Percentiles rank a stretch among this genome's conserved stretches.
Conservation (phyloP, 73 alveolate genomes). For the Paramecium sexaurelia region DNA sequence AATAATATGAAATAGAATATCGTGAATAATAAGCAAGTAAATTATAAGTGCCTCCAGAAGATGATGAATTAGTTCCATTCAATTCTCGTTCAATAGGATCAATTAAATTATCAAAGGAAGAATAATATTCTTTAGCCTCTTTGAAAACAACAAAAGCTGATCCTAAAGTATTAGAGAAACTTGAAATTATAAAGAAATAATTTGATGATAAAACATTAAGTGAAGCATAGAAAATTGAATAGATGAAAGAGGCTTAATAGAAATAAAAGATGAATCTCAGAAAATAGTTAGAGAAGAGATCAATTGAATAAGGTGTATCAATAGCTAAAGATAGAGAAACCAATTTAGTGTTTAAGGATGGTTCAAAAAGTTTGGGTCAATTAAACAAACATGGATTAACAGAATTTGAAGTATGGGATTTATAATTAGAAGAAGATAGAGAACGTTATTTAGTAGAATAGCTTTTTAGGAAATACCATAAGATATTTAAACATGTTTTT, state of each 20-base stretch:
- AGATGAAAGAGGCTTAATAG: conserved; percentile 52
- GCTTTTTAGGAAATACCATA: conserved; percentile 74
- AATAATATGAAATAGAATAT: conserved; percentile 58
- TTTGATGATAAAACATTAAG: conserved; percentile 68
- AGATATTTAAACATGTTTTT: conserved; percentile 74
- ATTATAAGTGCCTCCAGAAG: conserved; percentile 33
- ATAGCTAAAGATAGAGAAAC: conserved; percentile 65
- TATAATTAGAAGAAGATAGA: conserved; percentile 81
- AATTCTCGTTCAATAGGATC: conserved; percentile 3
- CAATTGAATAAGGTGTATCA: conserved; percentile 67
- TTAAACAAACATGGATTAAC: conserved; percentile 63
- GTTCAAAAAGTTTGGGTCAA: conserved; percentile 54
- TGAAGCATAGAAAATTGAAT: conserved; percentile 55
- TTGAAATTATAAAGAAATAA: conserved; percentile 52
- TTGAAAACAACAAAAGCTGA: conserved; percentile 73
- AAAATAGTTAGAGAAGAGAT: conserved; percentile 76
- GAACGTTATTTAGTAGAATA: conserved; percentile 73
- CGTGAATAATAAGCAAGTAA: conserved; percentile 63
- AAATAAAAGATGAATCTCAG: conserved; percentile 58
- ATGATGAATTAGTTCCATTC: neutral
- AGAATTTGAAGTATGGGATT: conserved; percentile 65
- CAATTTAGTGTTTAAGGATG: conserved; percentile 67
- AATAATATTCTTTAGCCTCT: conserved; percentile 66
- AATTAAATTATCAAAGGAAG: neutral
- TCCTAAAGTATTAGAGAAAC: conserved; percentile 69